Base-by-base conservation (phyloP, 2,329 filamentous ascomycete genomes). In the Cladosporium sp. region DNA sequence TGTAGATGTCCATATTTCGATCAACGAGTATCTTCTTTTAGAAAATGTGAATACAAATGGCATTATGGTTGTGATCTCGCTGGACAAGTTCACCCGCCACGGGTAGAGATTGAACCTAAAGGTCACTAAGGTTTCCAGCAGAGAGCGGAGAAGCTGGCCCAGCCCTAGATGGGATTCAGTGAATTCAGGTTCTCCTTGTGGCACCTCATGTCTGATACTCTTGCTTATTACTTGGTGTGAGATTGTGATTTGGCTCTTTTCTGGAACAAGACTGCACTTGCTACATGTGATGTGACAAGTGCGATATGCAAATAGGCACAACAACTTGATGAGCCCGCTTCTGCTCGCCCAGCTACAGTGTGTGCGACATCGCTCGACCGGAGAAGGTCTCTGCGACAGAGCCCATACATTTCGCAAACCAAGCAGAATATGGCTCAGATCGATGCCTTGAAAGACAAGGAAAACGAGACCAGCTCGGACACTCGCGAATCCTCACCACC, bases 401-500 rank as follows among this genome's bases (percentile, higher is more conserved):
- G 23, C 28, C 3, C 52, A n/a, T 8, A 55, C 1, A 11, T 1
- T 18, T 21, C 16, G 29, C 18, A 29, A 21, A 11, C 5, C 14
- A n/a, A 3, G 23, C 6, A 21, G 26, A 14, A 21, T 4, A 55
- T 55, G 52, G 52, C 52, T 55, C 49, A 23, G 14, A 46, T 56
- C n/a, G 61, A 31, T n/a, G 28, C 26, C 10, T 40, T 33, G 26
- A 56, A 53, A 46, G 61, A 63, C 33, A 46, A 53, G 49, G 60
- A 62, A 21, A 53, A 46, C 8, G 61, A 63, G 2, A 56, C 50
- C 5, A 63, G 61, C 50, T 56, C 61, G 3, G 50, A 56, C 12
- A 63, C 50, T n/a, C 61, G 61, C 50, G 61, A 56, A 26, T 63
- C 61, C 26, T 63, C 61, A 23, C 61, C 61, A 46, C 50, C 49